Base-by-base conservation (phyloP, 2,329 filamentous ascomycete species). In the Didymella lethalis region DNA sequence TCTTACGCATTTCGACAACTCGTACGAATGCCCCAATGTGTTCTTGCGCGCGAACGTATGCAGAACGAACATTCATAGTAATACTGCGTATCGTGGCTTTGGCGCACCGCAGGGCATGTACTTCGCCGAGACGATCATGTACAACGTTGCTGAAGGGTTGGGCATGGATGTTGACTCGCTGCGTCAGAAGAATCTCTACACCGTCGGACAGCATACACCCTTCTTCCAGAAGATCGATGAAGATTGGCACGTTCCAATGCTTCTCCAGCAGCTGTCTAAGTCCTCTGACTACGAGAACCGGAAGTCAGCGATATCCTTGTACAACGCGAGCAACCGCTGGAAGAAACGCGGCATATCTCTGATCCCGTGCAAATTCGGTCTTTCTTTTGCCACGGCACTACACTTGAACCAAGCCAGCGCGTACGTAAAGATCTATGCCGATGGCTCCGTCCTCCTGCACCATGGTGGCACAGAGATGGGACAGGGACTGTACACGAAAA, bases 401-500 rank as follows among this genome's bases (percentile, higher is more conserved):
- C 97, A 95, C 82, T 85, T 98, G 67, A 98, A 98, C 76, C 94
- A 98, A 76, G 94, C 93, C 1, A 93, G 92, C 54, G 93, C 94
- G 1, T 82, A 97, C 50, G 91, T 98, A 8, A 94, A 98, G 77
- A 92, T 98, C 60, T 98, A 97, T 74, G 93, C 96, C 71, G 94
- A 98, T 67, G 94, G 95, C 0, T 95, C 91, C 10, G 85, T 98
- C 5, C 83, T 98, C 0, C 89, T 98, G 7, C 94, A 95, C 2
- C 95, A 98, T 67, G 95, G 94, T 52, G 95, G 94, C 60, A 96
- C 92, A 0, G 94, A 98, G 78, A 98, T 98, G 94, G 94, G 94
- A 1, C 94, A 98, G 78, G 94, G 94, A 1, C 82, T 98, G 11
- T 91, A 97, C 78, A 98, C 94, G 3, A 98, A 98, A 80, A 96